Evolutionary conservation across 305 asterid genomes (phyloP).

Genomic region (Nicotiana rustica): DNA sequence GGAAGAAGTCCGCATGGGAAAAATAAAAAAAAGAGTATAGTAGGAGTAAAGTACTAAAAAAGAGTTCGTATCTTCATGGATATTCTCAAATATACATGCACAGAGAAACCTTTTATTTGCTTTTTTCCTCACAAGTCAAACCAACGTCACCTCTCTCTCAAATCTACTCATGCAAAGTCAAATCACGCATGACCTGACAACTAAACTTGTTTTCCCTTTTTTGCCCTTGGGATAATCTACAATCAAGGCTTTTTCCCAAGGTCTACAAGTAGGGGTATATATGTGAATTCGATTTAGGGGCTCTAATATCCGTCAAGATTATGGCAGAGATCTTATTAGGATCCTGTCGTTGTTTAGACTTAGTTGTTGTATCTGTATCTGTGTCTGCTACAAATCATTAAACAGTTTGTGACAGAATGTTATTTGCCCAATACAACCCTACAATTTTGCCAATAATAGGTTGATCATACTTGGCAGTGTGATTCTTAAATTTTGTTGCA

Average conservation of each 20-base stretch:
- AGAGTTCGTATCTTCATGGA: conserved; percentile 28
- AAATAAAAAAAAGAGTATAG: neutral
- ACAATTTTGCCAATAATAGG: conserved; percentile 12
- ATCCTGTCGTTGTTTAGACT: conserved; percentile 20
- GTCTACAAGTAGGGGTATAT: neutral
- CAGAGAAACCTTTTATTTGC: neutral
- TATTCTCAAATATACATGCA: neutral
- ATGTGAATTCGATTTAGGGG: neutral
- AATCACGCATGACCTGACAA: conserved; percentile 41
- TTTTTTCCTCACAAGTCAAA: conserved; percentile 15
- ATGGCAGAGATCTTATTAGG: conserved; percentile 32
- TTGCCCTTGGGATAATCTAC: neutral
- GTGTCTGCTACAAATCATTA: conserved; percentile 26
- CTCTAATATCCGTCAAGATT: conserved; percentile 34
- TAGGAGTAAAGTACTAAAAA: neutral
- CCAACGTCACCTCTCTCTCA: conserved; percentile 34
- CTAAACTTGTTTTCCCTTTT: neutral
- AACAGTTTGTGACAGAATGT: conserved; percentile 25
- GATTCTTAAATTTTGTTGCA: neutral
- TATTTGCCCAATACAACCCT: conserved; percentile 4
- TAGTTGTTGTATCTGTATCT: neutral
- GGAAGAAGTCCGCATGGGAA: neutral
- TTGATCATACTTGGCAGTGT: neutral
- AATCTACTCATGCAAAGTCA: conserved; percentile 32
- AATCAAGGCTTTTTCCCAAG: too few relatives aligned